Percentiles rank a stretch among this genome's conserved stretches.
phyloP scores from a whole-genome alignment of 257 asterid genomes.

The Plantago ovata region DNA sequence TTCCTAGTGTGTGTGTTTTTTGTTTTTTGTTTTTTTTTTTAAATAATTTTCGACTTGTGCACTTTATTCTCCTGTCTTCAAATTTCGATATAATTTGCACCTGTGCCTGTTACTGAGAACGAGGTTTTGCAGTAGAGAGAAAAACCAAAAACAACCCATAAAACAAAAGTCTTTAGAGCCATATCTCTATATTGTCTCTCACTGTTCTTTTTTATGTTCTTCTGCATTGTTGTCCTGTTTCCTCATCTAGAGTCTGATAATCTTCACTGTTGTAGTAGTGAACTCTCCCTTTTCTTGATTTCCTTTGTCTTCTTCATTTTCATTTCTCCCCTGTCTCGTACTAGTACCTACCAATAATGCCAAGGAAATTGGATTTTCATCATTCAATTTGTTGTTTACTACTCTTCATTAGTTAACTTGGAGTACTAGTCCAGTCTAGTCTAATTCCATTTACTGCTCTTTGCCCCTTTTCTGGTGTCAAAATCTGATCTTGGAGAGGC shows the following conservation, averaged over 20 bases:
- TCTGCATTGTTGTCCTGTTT: constrained; percentile 52
- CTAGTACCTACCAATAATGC: not conserved
- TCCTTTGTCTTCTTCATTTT: constrained; percentile 19
- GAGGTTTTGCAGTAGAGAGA: constrained; percentile 43
- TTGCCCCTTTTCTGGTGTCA: constrained; percentile 17
- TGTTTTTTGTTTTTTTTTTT: constrained; percentile 6
- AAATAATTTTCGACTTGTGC: constrained; percentile 32
- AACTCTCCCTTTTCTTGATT: constrained; percentile 22
- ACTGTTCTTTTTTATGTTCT: constrained; percentile 23
- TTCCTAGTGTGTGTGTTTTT: not conserved
- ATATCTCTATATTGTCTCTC: constrained; percentile 31
- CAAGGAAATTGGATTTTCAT: constrained; percentile 21
- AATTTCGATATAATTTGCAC: constrained; percentile 71
- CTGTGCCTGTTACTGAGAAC: constrained; percentile 36
- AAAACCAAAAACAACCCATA: constrained; percentile 7
- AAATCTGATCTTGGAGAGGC: constrained; percentile 9
- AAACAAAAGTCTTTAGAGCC: constrained; percentile 21
- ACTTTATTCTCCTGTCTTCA: constrained; percentile 74
- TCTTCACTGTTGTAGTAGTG: constrained; percentile 17
- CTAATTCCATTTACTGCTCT: constrained; percentile 5
- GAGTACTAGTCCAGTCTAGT: constrained; percentile 7
- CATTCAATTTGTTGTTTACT: constrained; percentile 31
- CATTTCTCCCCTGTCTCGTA: constrained; percentile 17
- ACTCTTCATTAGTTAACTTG: constrained; percentile 29
- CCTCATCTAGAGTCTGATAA: constrained; percentile 31